These are phyloP conservation scores for Glycyrrhiza uralensis DNA, from an alignment of 306 rosid genomes.

Conservation along the genomic window DNA sequence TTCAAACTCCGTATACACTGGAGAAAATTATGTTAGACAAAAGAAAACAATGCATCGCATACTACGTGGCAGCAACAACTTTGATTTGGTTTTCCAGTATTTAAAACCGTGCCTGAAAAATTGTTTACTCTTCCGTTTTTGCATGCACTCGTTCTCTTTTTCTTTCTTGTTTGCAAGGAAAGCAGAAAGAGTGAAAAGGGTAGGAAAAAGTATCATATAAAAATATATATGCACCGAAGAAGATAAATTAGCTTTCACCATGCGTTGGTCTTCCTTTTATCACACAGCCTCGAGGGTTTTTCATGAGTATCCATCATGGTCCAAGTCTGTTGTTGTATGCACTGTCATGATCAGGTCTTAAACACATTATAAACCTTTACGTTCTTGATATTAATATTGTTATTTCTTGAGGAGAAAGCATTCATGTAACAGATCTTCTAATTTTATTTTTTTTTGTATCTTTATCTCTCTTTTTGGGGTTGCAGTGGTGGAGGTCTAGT, in stretches of 20 bases:
- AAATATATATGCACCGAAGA: background rate
- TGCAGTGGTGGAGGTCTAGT: slow-evolving; percentile 76
- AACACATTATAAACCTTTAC: background rate
- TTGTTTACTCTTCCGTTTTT: slow-evolving; percentile 11
- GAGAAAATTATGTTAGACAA: background rate
- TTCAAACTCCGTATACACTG: slow-evolving; percentile 20
- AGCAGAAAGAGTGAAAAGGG: background rate
- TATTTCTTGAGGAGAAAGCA: background rate
- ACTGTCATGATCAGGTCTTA: slow-evolving; percentile 71
- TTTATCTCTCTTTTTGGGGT: background rate
- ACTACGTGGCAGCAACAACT: slow-evolving; percentile 9
- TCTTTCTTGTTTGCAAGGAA: background rate
- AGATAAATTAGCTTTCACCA: slow-evolving; percentile 14
- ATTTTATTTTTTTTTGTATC: background rate
- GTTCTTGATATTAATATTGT: background rate
- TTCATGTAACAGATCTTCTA: background rate
- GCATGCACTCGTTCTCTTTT: background rate
- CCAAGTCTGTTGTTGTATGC: slow-evolving; percentile 65
- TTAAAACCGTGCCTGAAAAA: background rate
- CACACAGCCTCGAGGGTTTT: slow-evolving; percentile 53
- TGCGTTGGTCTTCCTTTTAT: slow-evolving; percentile 55
- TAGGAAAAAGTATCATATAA: background rate
- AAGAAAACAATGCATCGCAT: background rate
- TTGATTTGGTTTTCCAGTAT: background rate
- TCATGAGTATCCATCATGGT: slow-evolving; percentile 52